These are phyloP conservation scores for Hirsutella rhossiliensis DNA, from an alignment of 2,329 filamentous ascomycete genomes.

Conservation along the genomic window DNA sequence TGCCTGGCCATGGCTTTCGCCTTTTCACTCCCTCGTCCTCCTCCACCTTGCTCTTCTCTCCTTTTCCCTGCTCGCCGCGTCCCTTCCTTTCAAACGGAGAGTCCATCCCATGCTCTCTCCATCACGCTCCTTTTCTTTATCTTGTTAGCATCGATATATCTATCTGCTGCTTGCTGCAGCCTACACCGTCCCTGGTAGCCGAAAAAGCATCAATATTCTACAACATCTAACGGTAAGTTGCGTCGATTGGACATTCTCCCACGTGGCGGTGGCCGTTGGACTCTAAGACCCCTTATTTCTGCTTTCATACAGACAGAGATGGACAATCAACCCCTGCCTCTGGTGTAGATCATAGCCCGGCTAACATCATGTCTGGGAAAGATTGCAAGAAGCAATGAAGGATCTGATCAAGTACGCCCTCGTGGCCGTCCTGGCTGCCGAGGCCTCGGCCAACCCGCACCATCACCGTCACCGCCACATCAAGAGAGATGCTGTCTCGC, in stretches of 20 bases:
- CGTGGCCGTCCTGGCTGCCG: conserved; percentile 38
- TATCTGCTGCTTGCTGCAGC: conserved; percentile 1
- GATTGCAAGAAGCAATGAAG: conserved; percentile 4
- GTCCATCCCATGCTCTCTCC: conserved; percentile 37
- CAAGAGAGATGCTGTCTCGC: conserved; percentile 36
- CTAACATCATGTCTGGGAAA: neutral
- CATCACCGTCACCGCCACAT: conserved; percentile 47
- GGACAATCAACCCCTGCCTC: too few relatives aligned
- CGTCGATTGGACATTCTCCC: too few relatives aligned
- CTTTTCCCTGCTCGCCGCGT: conserved; percentile 11
- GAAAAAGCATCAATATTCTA: too few relatives aligned
- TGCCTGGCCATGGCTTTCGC: neutral
- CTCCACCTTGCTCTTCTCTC: conserved; percentile 8
- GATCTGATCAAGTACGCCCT: conserved; percentile 30
- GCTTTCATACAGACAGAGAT: too few relatives aligned
- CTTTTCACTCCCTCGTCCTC: neutral
- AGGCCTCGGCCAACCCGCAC: conserved; percentile 48
- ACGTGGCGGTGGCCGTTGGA: too few relatives aligned
- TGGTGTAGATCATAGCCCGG: neutral
- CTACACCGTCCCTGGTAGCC: neutral
- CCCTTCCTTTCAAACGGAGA: conserved; percentile 39
- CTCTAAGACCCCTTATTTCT: too few relatives aligned
- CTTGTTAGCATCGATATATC: conserved; percentile 16
- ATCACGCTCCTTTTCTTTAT: conserved; percentile 39
- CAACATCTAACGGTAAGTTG: too few relatives aligned